Base-by-base conservation (phyloP, 192 early-diverging fungal species). In the Paraglomus brasilianum region DNA sequence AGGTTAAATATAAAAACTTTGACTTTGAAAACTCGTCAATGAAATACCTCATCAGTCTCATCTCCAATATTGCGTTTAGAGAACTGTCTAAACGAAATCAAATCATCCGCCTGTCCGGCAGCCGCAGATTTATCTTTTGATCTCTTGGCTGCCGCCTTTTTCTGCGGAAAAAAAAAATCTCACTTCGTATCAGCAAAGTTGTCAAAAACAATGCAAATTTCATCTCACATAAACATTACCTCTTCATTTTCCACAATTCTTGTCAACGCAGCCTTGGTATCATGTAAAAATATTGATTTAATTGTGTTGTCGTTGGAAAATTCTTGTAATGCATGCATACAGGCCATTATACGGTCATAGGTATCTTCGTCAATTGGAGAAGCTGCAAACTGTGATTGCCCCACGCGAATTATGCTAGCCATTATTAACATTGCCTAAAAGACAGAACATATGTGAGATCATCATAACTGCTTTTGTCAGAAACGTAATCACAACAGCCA, bases 311-410 rank as follows among this genome's bases (percentile, higher is more conserved):
- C 85, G 13, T 80, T 62, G 10, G 80, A 72, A 46, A 85, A 78
- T 71, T 83, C 78, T 71, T 90, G 89, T 11, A 92, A 79, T 21
- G 87, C 85, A 60, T 88, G 88, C 38, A 99, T 76, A 79, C 93
- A 96, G 47, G 89, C 85, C 67, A 91, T 84, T 72, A 99, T 92
- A 68, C 97, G 89, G 72, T 95, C 91, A 64, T 92, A 86, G 11
- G 95, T 95, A 80, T 99, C 97, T 75, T 99, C 97, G 77, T 99
- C 97, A 67, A 99, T 97, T 2, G 88, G 88, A n/a, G 84, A 83
- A 45, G 87, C 75, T 24, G 84, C 88, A 77, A 96, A 94, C 65
- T 88, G 80, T 10, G 94, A 95, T 72, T 92, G 91, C 10, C 97
- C 97, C 41, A 95, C 86, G 55, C 95, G 88, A 60, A 98, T 88